Evolutionary conservation across 495 filamentous ascomycete genomes (phyloP).

Genomic region (Xylaria grammica): DNA sequence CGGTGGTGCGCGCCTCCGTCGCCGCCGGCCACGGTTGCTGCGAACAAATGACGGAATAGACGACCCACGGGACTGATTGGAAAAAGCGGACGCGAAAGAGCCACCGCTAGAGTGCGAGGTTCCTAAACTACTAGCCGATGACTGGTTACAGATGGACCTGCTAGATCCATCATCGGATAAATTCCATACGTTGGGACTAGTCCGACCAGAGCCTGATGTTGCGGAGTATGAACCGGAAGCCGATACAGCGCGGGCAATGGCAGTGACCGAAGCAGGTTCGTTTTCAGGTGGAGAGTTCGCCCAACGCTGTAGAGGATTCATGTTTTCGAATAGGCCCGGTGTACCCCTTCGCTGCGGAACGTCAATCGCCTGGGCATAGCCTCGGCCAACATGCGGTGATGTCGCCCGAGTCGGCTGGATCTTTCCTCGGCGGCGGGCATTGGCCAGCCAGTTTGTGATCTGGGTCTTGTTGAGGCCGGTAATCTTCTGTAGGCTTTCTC

Average conservation of each 20-base stretch:
- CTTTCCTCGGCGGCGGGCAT: conserved; percentile 79
- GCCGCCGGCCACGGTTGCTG: conserved; percentile 65
- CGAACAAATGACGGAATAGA: conserved; percentile 61
- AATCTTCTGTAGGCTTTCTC: conserved; percentile 69
- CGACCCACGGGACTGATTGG: conserved; percentile 68
- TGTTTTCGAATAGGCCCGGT: conserved; percentile 59
- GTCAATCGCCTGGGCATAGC: conserved; percentile 65
- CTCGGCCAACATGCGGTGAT: conserved; percentile 58
- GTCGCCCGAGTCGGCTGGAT: conserved; percentile 63
- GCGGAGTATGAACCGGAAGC: conserved; percentile 56
- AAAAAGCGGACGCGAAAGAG: conserved; percentile 76
- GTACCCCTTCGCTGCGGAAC: conserved; percentile 62
- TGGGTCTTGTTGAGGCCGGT: conserved; percentile 78
- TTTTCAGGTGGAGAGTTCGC: conserved; percentile 84
- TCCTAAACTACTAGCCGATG: conserved; percentile 74
- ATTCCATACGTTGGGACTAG: conserved; percentile 59
- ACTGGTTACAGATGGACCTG: conserved; percentile 69
- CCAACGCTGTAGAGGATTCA: conserved; percentile 88
- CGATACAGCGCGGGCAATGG: conserved; percentile 77
- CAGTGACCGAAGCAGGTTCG: conserved; percentile 80
- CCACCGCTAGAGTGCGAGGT: conserved; percentile 71
- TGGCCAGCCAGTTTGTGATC: conserved; percentile 87
- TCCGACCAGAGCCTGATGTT: conserved; percentile 46
- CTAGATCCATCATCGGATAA: conserved; percentile 70
- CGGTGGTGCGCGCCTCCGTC: conserved; percentile 63